Conservation (phyloP, 805 yeast species). For the Lachancea sp. region DNA sequence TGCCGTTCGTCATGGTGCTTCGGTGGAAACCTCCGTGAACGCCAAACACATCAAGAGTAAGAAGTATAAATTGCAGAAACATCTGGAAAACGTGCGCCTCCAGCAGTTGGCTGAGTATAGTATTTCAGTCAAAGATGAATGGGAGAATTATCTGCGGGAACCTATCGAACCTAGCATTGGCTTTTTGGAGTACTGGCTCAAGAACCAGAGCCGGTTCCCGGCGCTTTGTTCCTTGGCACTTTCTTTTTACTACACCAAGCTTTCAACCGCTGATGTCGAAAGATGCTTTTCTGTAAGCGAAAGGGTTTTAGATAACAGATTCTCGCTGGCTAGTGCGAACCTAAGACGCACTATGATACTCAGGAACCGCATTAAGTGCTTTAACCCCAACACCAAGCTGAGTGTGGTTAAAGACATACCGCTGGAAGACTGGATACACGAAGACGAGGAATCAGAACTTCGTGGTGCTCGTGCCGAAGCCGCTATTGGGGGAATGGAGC, state of each 20-base stretch:
- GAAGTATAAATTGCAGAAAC: not conserved
- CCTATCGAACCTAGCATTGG: not conserved
- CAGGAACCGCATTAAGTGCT: too few species aligned
- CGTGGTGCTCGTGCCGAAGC: too few species aligned
- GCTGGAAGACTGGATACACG: too few species aligned
- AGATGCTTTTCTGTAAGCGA: not conserved
- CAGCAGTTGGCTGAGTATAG: not conserved
- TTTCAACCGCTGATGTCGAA: not conserved
- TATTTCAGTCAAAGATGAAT: not conserved
- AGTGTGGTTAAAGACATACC: too few species aligned
- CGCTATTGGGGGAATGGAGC: too few species aligned
- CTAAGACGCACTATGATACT: too few species aligned
- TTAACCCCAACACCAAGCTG: too few species aligned
- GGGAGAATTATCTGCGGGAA: not conserved
- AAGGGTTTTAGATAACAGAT: not conserved
- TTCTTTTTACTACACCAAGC: not conserved
- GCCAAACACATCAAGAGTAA: not conserved
- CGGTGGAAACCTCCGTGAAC: not conserved
- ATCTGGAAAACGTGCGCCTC: not conserved
- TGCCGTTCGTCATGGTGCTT: not conserved
- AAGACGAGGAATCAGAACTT: too few species aligned
- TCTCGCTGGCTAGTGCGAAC: not conserved
- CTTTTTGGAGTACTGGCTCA: not conserved
- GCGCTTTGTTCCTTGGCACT: not conserved
- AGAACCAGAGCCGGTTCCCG: not conserved